Percentiles rank a stretch among this genome's conserved stretches.
These are phyloP conservation scores for Moricandia arvensis DNA, from an alignment of 345 rosid species.

Conservation along the genomic window DNA sequence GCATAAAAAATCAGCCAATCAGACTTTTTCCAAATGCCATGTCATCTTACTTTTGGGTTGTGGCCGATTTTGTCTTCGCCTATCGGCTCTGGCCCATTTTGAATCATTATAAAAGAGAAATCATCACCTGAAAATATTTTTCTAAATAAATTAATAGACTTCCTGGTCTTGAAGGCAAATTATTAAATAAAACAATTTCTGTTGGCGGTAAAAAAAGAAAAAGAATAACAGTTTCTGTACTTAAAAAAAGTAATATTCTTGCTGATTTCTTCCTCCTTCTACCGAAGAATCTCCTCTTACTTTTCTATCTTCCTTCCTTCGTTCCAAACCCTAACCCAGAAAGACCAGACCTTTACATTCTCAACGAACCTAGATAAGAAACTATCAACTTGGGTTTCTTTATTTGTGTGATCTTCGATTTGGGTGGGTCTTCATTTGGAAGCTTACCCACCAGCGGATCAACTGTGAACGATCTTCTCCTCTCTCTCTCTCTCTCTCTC, in stretches of 20 bases:
- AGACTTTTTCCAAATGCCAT: too few relatives aligned
- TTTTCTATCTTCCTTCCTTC: neutral
- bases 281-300: conserved; percentile 29
- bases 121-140: neutral
- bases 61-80: too few relatives aligned
- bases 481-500: too few relatives aligned
- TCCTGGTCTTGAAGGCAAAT: neutral
- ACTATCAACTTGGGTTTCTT: conserved; percentile 14
- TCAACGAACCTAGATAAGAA: neutral
- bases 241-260: conserved; percentile 21
- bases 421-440: conserved; percentile 17
- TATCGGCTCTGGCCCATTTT: too few relatives aligned
- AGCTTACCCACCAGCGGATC: conserved; percentile 25
- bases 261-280: conserved; percentile 29
- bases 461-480: neutral
- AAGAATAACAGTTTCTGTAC: too few relatives aligned
- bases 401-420: conserved; percentile 21
- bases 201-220: neutral
- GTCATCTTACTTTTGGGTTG: too few relatives aligned
- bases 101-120: neutral
- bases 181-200: neutral
- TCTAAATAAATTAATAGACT: neutral
- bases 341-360: neutral
- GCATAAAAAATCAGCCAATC: too few relatives aligned
- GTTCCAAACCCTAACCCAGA: conserved; percentile 23